Conservation (phyloP, 2,329 filamentous ascomycete genomes). For the Scortechinia acanthostroma region DNA sequence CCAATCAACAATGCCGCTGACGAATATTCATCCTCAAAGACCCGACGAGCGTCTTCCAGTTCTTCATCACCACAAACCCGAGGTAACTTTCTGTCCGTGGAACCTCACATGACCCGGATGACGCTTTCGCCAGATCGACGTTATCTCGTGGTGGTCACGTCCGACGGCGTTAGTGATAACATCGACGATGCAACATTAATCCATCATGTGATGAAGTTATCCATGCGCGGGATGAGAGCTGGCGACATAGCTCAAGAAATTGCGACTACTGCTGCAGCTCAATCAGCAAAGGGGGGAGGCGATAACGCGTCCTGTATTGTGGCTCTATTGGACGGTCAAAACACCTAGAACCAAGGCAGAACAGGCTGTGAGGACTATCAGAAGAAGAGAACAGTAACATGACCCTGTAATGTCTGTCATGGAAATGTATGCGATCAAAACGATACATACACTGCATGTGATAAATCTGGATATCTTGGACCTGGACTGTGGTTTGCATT, state of each 20-base stretch:
- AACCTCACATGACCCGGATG: constrained; percentile 15
- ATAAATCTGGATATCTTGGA: no score
- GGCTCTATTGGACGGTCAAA: constrained; percentile 11
- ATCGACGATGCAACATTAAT: constrained; percentile 16
- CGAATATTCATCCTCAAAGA: constrained; percentile 5
- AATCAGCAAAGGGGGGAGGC: constrained; percentile 9
- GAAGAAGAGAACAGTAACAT: no score
- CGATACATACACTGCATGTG: no score
- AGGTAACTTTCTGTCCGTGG: constrained; percentile 19
- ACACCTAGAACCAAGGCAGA: no score
- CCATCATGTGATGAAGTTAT: constrained; percentile 17
- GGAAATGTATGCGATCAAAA: no score
- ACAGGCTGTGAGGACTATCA: no score
- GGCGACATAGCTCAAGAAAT: constrained; percentile 17
- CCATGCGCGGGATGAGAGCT: constrained; percentile 15
- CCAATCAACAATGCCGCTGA: constrained; percentile 16
- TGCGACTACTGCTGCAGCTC: constrained; percentile 7
- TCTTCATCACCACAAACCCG: constrained; percentile 9
- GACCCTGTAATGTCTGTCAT: no score
- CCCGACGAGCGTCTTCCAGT: constrained; percentile 10
- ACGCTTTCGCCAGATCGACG: constrained; percentile 12
- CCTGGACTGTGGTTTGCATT: no score
- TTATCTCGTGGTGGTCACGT: constrained; percentile 17
- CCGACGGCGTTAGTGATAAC: constrained; percentile 18
- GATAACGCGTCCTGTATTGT: constrained; percentile 22